A percentile compares a stretch with the other conserved stretches of the same genome.
Evolutionary conservation across 495 filamentous ascomycete genomes (phyloP).

Genomic region (Tetracladium marchalianum): DNA sequence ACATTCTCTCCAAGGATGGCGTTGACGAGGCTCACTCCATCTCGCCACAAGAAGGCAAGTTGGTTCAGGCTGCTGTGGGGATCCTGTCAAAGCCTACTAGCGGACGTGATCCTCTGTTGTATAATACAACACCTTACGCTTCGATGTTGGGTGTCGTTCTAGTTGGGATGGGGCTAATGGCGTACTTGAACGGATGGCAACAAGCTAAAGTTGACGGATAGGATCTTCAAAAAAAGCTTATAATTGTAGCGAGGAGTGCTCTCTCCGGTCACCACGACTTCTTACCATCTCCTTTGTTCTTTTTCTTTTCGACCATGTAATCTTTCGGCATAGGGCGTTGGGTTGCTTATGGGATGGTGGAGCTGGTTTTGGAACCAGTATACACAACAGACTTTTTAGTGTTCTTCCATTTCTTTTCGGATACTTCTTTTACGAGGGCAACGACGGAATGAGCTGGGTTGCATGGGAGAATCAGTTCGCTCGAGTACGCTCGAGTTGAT

Average conservation of each 20-base stretch:
- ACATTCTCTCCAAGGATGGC: not conserved
- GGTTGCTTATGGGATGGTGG: constrained; percentile 1
- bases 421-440: constrained; percentile 5
- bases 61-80: constrained; percentile 22
- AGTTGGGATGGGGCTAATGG: constrained; percentile 86
- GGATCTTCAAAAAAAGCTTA: not conserved
- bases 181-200: constrained; percentile 67
- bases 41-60: constrained; percentile 7
- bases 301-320: constrained; percentile 9
- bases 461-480: constrained; percentile 9
- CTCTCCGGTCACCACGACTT: not conserved
- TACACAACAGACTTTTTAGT: constrained; percentile 1
- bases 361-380: constrained; percentile 1
- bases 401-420: not conserved
- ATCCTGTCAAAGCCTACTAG: constrained; percentile 24
- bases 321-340: constrained; percentile 10
- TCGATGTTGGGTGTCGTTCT: constrained; percentile 85
- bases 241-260: not conserved
- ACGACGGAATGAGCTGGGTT: constrained; percentile 10
- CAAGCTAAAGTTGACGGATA: constrained; percentile 19
- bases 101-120: constrained; percentile 36
- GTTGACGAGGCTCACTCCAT: constrained; percentile 1
- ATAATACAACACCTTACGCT: constrained; percentile 69
- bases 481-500: constrained; percentile 15
- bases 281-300: constrained; percentile 6